Conservation (phyloP, 805 yeast genomes). For the Candida mattraensis region DNA sequence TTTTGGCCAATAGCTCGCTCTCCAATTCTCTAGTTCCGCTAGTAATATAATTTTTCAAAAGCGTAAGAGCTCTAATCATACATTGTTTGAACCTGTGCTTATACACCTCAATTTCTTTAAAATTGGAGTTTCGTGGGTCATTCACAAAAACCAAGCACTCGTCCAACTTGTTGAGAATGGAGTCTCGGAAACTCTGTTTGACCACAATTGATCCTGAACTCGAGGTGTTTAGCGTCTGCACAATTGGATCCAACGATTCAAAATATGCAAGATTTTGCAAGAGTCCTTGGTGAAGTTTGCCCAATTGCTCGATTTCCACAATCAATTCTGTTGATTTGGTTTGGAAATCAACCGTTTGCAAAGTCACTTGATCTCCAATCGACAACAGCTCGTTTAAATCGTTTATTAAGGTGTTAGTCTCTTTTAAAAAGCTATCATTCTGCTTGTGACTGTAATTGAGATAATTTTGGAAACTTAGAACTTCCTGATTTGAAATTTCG, state of each 20-base stretch:
- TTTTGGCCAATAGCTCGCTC: conserved; percentile 19
- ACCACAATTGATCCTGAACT: conserved; percentile 65
- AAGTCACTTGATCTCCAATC: conserved; percentile 57
- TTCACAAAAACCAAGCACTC: conserved; percentile 61
- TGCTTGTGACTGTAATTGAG: conserved; percentile 27
- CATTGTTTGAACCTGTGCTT: conserved; percentile 77
- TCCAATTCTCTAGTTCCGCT: conserved; percentile 40
- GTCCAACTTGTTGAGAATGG: conserved; percentile 60
- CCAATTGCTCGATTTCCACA: conserved; percentile 43
- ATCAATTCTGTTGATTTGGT: conserved; percentile 51
- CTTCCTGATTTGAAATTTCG: conserved; percentile 35
- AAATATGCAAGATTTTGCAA: conserved; percentile 55
- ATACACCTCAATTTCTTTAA: conserved; percentile 70
- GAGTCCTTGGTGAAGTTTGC: conserved; percentile 44
- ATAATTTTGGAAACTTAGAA: conserved; percentile 38
- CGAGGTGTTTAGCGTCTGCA: conserved; percentile 65
- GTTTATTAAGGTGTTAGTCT: conserved; percentile 45
- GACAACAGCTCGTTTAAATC: conserved; percentile 48
- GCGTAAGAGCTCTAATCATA: conserved; percentile 73
- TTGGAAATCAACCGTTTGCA: conserved; percentile 66
- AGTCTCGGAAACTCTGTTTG: conserved; percentile 50
- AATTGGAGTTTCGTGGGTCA: conserved; percentile 46
- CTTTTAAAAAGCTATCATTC: conserved; percentile 40
- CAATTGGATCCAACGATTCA: conserved; percentile 69
- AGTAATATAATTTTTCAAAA: conserved; percentile 66